phyloP scores from a whole-genome alignment of 164 flowering plant genomes.

The Tinospora cordifolia region DNA sequence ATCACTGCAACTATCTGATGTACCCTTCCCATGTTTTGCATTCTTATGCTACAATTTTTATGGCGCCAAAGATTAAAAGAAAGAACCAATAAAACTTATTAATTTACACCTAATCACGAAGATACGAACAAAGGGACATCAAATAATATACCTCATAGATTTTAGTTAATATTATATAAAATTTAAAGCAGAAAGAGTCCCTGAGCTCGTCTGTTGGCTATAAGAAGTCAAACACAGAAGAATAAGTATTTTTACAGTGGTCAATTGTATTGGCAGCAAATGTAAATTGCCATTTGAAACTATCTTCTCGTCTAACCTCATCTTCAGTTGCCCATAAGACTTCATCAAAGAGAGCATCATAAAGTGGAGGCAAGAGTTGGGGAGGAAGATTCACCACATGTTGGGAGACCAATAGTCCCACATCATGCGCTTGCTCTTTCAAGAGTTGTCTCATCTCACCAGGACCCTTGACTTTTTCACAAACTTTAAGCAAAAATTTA shows the following conservation, averaged over 20 bases:
- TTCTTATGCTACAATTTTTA: slow-evolving; percentile 35
- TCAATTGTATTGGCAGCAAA: neutral
- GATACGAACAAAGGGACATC: neutral
- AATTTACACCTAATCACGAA: neutral
- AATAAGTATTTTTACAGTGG: neutral
- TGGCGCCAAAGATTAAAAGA: neutral
- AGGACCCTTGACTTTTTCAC: slow-evolving; percentile 29
- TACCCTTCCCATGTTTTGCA: slow-evolving; percentile 23
- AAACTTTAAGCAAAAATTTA: slow-evolving; percentile 48
- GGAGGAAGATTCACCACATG: slow-evolving; percentile 82
- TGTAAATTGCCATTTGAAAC: neutral
- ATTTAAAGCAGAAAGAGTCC: slow-evolving; percentile 56
- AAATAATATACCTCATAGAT: slow-evolving; percentile 51
- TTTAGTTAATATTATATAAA: slow-evolving; percentile 49
- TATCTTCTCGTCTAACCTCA: slow-evolving; percentile 50
- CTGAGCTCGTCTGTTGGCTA: slow-evolving; percentile 76
- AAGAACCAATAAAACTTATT: neutral
- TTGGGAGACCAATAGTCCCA: slow-evolving; percentile 79
- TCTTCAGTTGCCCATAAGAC: slow-evolving; percentile 87
- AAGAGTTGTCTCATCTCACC: slow-evolving; percentile 36
- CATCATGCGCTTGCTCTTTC: slow-evolving; percentile 44
- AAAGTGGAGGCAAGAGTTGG: slow-evolving; percentile 76
- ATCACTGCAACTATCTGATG: slow-evolving; percentile 18
- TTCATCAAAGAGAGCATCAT: slow-evolving; percentile 88
- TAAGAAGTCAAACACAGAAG: slow-evolving; percentile 16